Percentiles rank a stretch among this genome's conserved stretches.
Evolutionary conservation across 768 basidiomycete genomes (phyloP).

Genomic region (Kwoniella europaea): DNA sequence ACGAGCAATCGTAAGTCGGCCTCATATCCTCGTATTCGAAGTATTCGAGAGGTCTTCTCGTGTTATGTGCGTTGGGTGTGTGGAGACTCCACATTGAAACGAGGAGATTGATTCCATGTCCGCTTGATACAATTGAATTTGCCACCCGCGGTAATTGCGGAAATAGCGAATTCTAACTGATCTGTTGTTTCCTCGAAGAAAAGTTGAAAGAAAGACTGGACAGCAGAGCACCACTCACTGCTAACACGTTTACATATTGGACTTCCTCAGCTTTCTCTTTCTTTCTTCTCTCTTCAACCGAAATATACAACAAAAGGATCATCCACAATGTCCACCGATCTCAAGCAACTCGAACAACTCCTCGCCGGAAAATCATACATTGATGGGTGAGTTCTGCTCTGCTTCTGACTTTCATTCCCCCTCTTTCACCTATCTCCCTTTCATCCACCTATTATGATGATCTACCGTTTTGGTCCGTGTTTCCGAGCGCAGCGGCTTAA

Average conservation of each 20-base stretch:
- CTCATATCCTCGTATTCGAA: too few species aligned
- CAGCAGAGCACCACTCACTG: background rate
- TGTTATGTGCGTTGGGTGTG: too few species aligned
- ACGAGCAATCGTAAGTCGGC: too few species aligned
- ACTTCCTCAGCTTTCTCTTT: background rate
- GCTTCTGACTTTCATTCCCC: slow-evolving; percentile 1
- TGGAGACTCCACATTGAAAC: too few species aligned
- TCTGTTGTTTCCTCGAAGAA: background rate
- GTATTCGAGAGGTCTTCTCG: too few species aligned
- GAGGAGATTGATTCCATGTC: background rate
- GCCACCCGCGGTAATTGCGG: slow-evolving; percentile 19
- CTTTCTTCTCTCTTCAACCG: slow-evolving; percentile 15
- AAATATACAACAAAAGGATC: slow-evolving; percentile 11
- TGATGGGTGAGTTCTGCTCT: slow-evolving; percentile 52
- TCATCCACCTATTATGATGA: slow-evolving; percentile 48
- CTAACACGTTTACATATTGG: slow-evolving; percentile 18
- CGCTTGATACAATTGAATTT: background rate
- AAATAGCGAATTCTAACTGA: background rate
- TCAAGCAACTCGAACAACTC: slow-evolving; percentile 75
- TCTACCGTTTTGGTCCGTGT: slow-evolving; percentile 60
- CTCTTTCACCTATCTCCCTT: slow-evolving; percentile 9
- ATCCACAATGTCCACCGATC: slow-evolving; percentile 52
- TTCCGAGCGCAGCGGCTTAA: slow-evolving; percentile 59
- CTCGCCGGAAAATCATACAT: slow-evolving; percentile 66
- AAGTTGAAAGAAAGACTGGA: slow-evolving; percentile 3